Evolutionary conservation across 345 rosid species (phyloP).

Genomic region (sweet orange (Citrus sinensis)): DNA sequence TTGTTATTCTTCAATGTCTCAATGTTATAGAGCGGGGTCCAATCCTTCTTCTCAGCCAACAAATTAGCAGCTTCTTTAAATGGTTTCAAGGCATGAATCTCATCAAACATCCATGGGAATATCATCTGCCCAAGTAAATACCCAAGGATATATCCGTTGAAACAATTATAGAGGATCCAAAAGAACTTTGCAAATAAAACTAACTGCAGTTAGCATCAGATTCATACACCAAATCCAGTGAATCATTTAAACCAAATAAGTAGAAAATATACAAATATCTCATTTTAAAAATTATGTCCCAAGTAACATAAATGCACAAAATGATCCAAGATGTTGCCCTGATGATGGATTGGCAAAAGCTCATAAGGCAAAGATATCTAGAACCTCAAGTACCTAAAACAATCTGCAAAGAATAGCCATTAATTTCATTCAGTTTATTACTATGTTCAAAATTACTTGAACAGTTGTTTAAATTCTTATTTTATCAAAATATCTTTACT

Average conservation of each 20-base stretch:
- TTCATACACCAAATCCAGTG: background rate
- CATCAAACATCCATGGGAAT: constrained; percentile 93
- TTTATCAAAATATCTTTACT: background rate
- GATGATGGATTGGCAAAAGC: background rate
- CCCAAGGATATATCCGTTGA: background rate
- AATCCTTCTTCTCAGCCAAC: constrained; percentile 77
- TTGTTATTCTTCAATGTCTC: constrained; percentile 49
- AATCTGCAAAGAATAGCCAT: background rate
- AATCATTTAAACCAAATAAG: background rate
- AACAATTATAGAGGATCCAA: background rate
- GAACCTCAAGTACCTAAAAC: background rate
- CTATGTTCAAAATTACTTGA: background rate
- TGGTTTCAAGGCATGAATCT: constrained; percentile 65
- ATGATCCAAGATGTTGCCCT: background rate
- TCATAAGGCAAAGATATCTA: background rate
- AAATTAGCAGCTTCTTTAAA: constrained; percentile 62
- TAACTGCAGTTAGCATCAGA: background rate
- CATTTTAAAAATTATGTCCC: background rate
- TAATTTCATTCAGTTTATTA: background rate
- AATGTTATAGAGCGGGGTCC: constrained; percentile 69
- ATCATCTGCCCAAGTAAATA: constrained; percentile 48
- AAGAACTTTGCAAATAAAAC: background rate
- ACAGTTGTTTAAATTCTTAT: background rate
- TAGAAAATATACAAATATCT: background rate
- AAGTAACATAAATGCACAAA: background rate